Base-by-base conservation (phyloP, 2,329 filamentous ascomycete species). In the Alternaria consortialis region DNA sequence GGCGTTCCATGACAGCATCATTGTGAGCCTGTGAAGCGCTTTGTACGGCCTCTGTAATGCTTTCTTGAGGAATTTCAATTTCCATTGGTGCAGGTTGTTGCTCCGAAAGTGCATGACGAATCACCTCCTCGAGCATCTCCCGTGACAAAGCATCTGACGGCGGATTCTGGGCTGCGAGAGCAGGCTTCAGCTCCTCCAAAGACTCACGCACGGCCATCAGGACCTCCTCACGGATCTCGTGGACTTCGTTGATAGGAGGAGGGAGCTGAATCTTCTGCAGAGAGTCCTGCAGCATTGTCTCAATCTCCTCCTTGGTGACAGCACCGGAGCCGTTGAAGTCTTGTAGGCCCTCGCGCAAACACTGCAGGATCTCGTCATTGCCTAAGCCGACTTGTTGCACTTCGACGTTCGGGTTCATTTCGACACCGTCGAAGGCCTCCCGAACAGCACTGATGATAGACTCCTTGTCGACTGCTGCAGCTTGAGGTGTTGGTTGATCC, bases 401-500 rank as follows among this genome's bases (percentile, higher is more conserved):
- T 69, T 97, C 90, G 52, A 97, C 93, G 70, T 97, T 93, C 1
- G 94, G 94, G 79, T 97, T 97, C 80, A 97, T 97, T 61, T 73
- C 70, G 51, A 76, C 64, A 55, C 89, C 92, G 74, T 97, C 94
- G 88, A 93, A 97, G 1, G 94, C 94, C 69, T 97, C 93, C 68
- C 90, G 89, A 13, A 98, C 91, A 3, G 94, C 93, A 29, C 91
- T 86, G 2, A 98, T 86, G 36, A 98, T 92, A 60, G 96, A 92
- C 50, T 97, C 92, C 67, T 91, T 88, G 69, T 88, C 90, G 3
- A 80, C 58, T 20, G 60, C 60, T 4, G 67, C 64, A 5, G 65
- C 66, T 46, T 72, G 72, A 3, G 72, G 63, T 5, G 87, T 84
- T 68, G 91, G 60, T 15, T 72, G 68, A 51, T 79, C 77, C 4